Base-by-base conservation (phyloP, 2,329 filamentous ascomycete genomes). In the Stemphylium vesicarium region DNA sequence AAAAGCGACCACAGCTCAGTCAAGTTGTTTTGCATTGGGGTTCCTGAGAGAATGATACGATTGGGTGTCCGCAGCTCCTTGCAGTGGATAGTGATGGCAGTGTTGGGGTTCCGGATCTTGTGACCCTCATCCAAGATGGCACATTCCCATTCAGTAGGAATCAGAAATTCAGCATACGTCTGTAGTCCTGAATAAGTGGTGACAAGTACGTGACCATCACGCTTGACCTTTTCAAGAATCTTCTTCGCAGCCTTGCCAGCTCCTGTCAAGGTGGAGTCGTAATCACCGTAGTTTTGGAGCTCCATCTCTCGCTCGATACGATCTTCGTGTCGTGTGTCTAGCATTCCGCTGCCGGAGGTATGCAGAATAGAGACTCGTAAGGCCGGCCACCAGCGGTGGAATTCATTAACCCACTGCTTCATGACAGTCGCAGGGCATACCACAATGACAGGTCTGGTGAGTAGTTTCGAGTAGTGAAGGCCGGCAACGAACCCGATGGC, bases 301-400 rank as follows among this genome's bases (percentile, higher is more conserved):
- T 75, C 87, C 78, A 88, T 75, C 22, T 82, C 81, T 58, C 85
- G 85, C 73, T 94, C 90, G 44, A 82, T 81, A 31, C 80, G 81
- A 52, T 80, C 80, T 69, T 88, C 86, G 44, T 78, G 80, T 39
- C 79, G 78, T 20, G 96, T 81, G 62, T 96, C 92, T 48, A 97
- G 80, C 94, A 99, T 98, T 15, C 95, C 96, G 73, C 92, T 98
- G 2, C 95, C 95, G 4, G 95, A 97, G 0, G 92, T 92, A 72
- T 99, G 95, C 43, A 99, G 75, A 58, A 99, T 98, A 0, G 93
- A 96, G 4, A 99, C 95, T 37, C 96, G 86, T 29, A 99, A 81
- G n/a, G 95, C 89, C n/a, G 95, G 95, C 96, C 96, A 99, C 96
- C 96, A 99, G 11, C 89, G 87, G 76, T 99, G 96, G 66, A 99